A percentile compares a stretch with the other conserved stretches of the same genome.
These are phyloP conservation scores for Penicillium corylophilum DNA, from an alignment of 2,329 filamentous ascomycete species.

Conservation along the genomic window DNA sequence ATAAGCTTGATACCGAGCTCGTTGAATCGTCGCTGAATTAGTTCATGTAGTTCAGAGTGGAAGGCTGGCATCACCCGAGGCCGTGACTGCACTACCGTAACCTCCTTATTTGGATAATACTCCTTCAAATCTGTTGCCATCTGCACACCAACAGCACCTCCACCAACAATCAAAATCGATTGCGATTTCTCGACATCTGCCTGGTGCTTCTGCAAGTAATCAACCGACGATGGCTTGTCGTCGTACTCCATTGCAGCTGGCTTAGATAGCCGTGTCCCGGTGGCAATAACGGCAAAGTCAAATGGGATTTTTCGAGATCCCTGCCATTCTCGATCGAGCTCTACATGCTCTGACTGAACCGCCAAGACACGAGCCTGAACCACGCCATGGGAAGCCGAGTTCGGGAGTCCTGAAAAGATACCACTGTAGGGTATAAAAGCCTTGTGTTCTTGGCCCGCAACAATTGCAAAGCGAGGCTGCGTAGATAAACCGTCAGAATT, in stretches of 20 bases:
- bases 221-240: slow-evolving; percentile 34
- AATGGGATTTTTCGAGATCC: slow-evolving; percentile 32
- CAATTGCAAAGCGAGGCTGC: slow-evolving; percentile 35
- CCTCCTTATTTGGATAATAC: slow-evolving; percentile 47
- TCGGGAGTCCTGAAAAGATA: slow-evolving; percentile 27
- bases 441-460: slow-evolving; percentile 38
- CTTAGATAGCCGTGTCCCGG: slow-evolving; percentile 34
- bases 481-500: not conserved
- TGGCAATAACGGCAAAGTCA: slow-evolving; percentile 36
- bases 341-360: slow-evolving; percentile 26
- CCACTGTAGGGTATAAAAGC: slow-evolving; percentile 37
- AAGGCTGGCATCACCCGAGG: slow-evolving; percentile 37
- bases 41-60: slow-evolving; percentile 30
- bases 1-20: slow-evolving; percentile 33
- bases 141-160: slow-evolving; percentile 53
- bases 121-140: slow-evolving; percentile 53
- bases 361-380: slow-evolving; percentile 35
- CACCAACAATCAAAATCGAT: slow-evolving; percentile 44
- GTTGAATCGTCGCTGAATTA: slow-evolving; percentile 34
- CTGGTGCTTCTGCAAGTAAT: slow-evolving; percentile 36
- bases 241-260: slow-evolving; percentile 35
- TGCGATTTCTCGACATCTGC: slow-evolving; percentile 27
- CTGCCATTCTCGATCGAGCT: slow-evolving; percentile 38
- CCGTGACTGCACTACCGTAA: slow-evolving; percentile 51
- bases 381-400: slow-evolving; percentile 26